Percentiles rank a stretch among this genome's conserved stretches.
Evolutionary conservation across 1,139 yeast genomes (phyloP).

Genomic region (Pichia sp.): DNA sequence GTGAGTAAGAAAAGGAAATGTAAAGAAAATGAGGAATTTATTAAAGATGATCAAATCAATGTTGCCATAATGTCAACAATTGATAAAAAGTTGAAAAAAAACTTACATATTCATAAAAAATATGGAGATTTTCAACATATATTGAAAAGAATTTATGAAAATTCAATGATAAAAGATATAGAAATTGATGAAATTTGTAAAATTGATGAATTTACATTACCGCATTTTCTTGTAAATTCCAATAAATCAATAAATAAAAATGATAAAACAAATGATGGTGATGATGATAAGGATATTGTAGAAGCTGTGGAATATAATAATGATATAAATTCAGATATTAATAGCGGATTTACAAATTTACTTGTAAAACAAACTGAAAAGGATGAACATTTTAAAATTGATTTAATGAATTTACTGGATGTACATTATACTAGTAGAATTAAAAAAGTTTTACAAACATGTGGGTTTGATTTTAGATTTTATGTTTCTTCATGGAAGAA

Average conservation of each 20-base stretch:
- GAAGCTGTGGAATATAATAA: neutral
- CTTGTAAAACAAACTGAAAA: constrained; percentile 2
- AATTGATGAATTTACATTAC: constrained; percentile 7
- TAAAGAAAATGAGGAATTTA: constrained; percentile 1
- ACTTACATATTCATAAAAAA: neutral
- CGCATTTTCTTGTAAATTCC: neutral
- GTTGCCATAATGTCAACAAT: neutral
- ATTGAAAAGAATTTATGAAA: neutral
- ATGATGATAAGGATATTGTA: too few relatives aligned
- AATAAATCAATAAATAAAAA: neutral
- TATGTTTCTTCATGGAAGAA: constrained; percentile 29
- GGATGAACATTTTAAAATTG: constrained; percentile 7
- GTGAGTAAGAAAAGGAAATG: neutral
- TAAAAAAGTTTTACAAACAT: constrained; percentile 17
- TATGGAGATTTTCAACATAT: neutral
- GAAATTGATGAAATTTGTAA: constrained; percentile 3
- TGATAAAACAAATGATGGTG: too few relatives aligned
- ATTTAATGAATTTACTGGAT: constrained; percentile 15
- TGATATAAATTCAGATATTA: too few relatives aligned
- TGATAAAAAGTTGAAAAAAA: neutral
- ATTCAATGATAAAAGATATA: neutral
- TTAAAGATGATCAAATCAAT: constrained; percentile 19
- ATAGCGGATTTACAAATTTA: neutral
- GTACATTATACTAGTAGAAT: constrained; percentile 26
- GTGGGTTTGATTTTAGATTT: constrained; percentile 21